Base-by-base conservation (phyloP, 768 basidiomycete genomes). In the Podaxis sp. region DNA sequence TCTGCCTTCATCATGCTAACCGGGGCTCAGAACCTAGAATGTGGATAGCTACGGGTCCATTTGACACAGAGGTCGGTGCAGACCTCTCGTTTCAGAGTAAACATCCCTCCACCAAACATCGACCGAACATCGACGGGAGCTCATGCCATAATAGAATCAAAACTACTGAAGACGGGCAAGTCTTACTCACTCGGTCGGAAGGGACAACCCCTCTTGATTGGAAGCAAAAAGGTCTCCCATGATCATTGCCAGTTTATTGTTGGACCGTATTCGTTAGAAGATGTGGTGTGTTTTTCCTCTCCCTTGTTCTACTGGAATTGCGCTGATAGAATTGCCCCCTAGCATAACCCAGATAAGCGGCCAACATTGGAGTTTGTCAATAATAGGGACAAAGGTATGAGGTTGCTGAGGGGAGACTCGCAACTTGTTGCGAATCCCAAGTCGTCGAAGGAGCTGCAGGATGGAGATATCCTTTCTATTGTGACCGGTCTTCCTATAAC, bases 141-240 rank as follows among this genome's bases (percentile, higher is more conserved):
- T 59, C 15, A 52, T 38, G 52, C 49, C 24, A 36, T 36, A 28
- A 19, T 63, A 77, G 76, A 76, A 64, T 63, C 66, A 12, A 92
- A 90, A 69, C 72, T 91, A 22, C 76, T 93, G 49, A 90, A 88
- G 70, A 78, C 88, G 1, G 82, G 82, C 15, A 79, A 73, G 40
- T 76, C 76, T 12, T 87, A 90, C 61, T 40, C 68, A 0, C 66
- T 92, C 0, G 89, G 89, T 15, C 79, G 91, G 46, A 88, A 84
- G 72, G 83, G 79, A 1, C 73, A 74, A 48, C 76, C 77, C 0
- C 74, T 93, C 1, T 30, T 79, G 3, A 74, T 92, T 52, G 82
- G 81, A 63, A 80, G 79, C 74, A 86, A 86, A 68, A 87, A 84
- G 69, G 79, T 93, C 52, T 92, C 90, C 0, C 78, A 80, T 30